Percentiles rank a stretch among this genome's conserved stretches.
Conservation (phyloP, 768 basidiomycete genomes). For the Suillus subaureus region DNA sequence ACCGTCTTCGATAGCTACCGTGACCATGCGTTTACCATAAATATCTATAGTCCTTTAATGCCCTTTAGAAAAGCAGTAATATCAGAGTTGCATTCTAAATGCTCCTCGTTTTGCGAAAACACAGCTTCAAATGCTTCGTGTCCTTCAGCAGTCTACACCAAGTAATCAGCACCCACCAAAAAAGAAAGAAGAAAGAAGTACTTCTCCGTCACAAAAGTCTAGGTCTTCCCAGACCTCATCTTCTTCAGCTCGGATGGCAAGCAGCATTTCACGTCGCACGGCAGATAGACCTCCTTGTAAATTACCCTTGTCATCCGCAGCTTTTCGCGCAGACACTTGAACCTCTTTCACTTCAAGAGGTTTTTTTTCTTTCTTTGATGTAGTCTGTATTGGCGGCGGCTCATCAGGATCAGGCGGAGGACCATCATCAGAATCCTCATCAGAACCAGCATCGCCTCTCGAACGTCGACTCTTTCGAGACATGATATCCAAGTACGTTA, state of each 20-base stretch:
- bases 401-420: conserved; percentile 84
- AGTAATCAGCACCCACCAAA: conserved; percentile 10
- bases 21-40: background rate
- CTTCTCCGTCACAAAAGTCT: conserved; percentile 66
- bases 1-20: background rate
- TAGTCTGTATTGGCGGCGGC: conserved; percentile 41
- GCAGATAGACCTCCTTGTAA: conserved; percentile 67
- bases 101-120: conserved; percentile 57
- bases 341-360: conserved; percentile 70
- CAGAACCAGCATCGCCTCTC: conserved; percentile 49
- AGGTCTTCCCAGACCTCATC: conserved; percentile 77
- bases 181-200: conserved; percentile 34
- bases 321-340: conserved; percentile 72
- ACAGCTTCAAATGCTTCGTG: conserved; percentile 58
- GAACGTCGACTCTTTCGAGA: conserved; percentile 63
- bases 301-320: conserved; percentile 60
- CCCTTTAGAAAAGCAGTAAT: conserved; percentile 58
- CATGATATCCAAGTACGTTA: conserved; percentile 78
- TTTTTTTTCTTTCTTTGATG: conserved; percentile 60
- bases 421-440: conserved; percentile 77
- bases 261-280: conserved; percentile 76
- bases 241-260: conserved; percentile 71
- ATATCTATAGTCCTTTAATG: conserved; percentile 52
- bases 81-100: conserved; percentile 56
- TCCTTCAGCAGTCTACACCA: conserved; percentile 58